These are phyloP conservation scores for Candida chilensis DNA, from an alignment of 805 yeast species.

Conservation along the genomic window DNA sequence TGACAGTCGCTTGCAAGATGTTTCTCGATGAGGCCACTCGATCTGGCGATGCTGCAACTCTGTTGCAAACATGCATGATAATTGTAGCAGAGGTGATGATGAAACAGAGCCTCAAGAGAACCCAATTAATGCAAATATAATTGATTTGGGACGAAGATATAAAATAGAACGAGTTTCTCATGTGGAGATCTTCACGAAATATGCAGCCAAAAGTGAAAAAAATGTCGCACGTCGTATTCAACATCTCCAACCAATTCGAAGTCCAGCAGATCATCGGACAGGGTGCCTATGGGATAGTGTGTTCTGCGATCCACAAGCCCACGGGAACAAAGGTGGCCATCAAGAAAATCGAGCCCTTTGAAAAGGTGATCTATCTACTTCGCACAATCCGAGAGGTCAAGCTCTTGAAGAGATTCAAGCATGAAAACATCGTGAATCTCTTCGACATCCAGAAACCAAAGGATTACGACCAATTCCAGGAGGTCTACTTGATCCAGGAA, in stretches of 20 bases:
- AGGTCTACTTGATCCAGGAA: constrained; percentile 83
- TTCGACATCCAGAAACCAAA: constrained; percentile 85
- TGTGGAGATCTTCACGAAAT: no score
- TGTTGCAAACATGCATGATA: no score
- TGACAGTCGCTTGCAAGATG: no score
- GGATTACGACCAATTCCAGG: constrained; percentile 66
- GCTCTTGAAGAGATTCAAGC: constrained; percentile 81
- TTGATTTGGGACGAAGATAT: no score
- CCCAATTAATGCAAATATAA: no score
- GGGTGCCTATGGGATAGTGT: constrained; percentile 94
- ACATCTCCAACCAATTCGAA: constrained; percentile 82
- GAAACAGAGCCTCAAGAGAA: no score
- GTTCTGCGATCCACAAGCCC: constrained; percentile 83
- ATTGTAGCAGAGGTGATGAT: no score
- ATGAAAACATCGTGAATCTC: constrained; percentile 86
- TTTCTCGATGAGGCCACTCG: no score
- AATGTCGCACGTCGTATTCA: no score
- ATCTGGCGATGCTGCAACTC: no score
- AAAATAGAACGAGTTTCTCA: no score
- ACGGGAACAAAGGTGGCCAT: constrained; percentile 88
- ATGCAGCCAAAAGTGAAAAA: no score
- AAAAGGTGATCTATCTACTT: constrained; percentile 78
- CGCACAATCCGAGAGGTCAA: constrained; percentile 87
- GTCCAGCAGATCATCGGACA: constrained; percentile 83
- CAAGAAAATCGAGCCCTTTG: constrained; percentile 90